These are phyloP conservation scores for Phytophthora melonis DNA, from an alignment of 352 stramenopile genomes.

Conservation along the genomic window DNA sequence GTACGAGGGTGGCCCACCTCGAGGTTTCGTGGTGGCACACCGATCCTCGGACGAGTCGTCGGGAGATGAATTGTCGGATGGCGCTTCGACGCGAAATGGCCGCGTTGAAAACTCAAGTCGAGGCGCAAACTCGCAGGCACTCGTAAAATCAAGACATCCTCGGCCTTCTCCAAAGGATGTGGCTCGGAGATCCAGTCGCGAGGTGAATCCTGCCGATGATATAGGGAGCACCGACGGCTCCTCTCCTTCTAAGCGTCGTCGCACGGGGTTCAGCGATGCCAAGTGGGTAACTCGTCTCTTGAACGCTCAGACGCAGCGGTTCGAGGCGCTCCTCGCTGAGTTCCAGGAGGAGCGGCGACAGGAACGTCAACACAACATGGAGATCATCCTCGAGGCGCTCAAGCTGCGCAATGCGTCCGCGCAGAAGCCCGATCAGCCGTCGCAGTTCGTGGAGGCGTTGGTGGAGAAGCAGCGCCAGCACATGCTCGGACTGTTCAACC, in stretches of 20 bases:
- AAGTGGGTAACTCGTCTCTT: slow-evolving; percentile 48
- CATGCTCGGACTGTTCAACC: slow-evolving; percentile 45
- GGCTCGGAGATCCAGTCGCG: slow-evolving; percentile 21
- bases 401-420: slow-evolving; percentile 34
- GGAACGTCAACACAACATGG: slow-evolving; percentile 49
- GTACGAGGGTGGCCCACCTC: slow-evolving; percentile 17
- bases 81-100: slow-evolving; percentile 15
- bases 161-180: slow-evolving; percentile 6
- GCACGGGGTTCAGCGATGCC: slow-evolving; percentile 36
- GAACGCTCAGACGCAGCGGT: slow-evolving; percentile 45
- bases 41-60: slow-evolving; percentile 21
- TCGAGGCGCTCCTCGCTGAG: slow-evolving; percentile 45
- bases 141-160: slow-evolving; percentile 8
- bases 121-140: slow-evolving; percentile 12
- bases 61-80: slow-evolving; percentile 11
- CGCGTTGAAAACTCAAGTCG: slow-evolving; percentile 28
- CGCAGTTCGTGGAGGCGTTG: slow-evolving; percentile 39
- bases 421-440: slow-evolving; percentile 38
- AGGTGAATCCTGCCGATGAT: slow-evolving; percentile 13
- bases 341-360: slow-evolving; percentile 54
- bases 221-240: neutral
- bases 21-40: slow-evolving; percentile 30
- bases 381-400: slow-evolving; percentile 51
- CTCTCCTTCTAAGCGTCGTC: slow-evolving; percentile 29
- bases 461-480: slow-evolving; percentile 53